Evolutionary conservation across 306 rosid genomes (phyloP), one percentile per base, ranked within the genome.

Genomic region (Prunus kanzakura): DNA sequence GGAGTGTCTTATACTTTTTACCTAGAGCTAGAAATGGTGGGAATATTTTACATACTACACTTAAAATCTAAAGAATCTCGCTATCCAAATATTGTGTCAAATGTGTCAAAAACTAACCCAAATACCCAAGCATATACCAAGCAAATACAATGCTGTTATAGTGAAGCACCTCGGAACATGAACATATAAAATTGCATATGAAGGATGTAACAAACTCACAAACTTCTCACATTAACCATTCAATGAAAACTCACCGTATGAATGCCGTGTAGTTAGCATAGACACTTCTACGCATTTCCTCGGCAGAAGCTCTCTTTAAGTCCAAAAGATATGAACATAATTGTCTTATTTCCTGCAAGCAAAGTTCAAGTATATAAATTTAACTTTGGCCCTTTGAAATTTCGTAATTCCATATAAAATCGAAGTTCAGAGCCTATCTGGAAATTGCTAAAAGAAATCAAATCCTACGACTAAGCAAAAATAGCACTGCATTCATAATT

Each of bases 261-360:
- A 96, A 96, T 82, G 99, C 97, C 32, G 93, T 84, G 80, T 96
- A 96, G 82, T 96, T 96, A 41, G 99, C 99, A 87, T 92, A 96
- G 81, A 96, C 99, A 81, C 99, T 96, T 82, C 89, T 87, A 15
- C 98, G 99, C 99, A 96, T 92, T 84, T 96, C 99, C 79, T 96
- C 99, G 10, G 99, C 98, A 55, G 99, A 93, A 29, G 99, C 93
- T 83, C 68, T 96, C 87, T 87, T 92, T 82, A 96, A 86, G 81
- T 96, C 97, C 78, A 90, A 82, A 57, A 96, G 93, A 80, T 91
- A 82, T 52, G 97, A 70, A 67, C 99, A 90, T 80, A 96, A 89
- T 75, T 96, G 99, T 81, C 90, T 96, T 77, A 96, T 87, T 82
- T 96, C 99, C 99, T 96, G 86, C 65, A 76, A 56, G 58, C 61